Percentiles rank a stretch among this genome's conserved stretches.
Conservation (phyloP, 129 eudicot species). For the Flaveria robusta region DNA sequence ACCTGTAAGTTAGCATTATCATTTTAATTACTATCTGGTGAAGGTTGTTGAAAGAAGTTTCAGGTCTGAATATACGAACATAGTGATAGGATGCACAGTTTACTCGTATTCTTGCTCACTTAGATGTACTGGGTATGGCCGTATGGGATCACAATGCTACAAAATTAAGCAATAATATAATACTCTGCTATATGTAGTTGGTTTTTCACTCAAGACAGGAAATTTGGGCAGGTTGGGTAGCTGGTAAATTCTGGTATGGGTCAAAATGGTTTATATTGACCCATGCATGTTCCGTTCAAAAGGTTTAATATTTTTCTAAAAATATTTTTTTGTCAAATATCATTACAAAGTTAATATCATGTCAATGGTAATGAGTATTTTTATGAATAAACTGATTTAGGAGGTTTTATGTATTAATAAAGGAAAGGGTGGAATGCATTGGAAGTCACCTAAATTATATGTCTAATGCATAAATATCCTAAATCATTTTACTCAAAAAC, state of each 20-base stretch:
- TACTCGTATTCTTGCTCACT: conserved; percentile 10
- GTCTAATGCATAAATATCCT: background rate
- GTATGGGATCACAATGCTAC: background rate
- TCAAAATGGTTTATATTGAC: background rate
- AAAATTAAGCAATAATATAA: background rate
- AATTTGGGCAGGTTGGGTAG: background rate
- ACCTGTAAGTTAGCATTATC: conserved; percentile 60
- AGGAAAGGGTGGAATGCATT: background rate
- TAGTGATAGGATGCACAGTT: conserved; percentile 7
- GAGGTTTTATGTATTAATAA: conserved; percentile 12
- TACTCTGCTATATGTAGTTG: background rate
- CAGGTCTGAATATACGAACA: background rate
- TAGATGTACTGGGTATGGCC: conserved; percentile 10
- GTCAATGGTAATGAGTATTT: background rate
- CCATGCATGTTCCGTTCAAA: background rate
- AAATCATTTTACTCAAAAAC: background rate
- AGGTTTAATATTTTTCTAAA: background rate
- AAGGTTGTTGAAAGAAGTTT: background rate
- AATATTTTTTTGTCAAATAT: background rate
- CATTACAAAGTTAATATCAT: background rate
- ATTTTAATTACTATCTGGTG: background rate
- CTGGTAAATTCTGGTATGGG: background rate
- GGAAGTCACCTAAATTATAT: background rate
- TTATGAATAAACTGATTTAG: background rate
- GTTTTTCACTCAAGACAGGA: conserved; percentile 1